Percentiles rank a stretch among this genome's conserved stretches.
These are phyloP conservation scores for Podospora comata DNA, from an alignment of 495 filamentous ascomycete genomes.

Conservation along the genomic window DNA sequence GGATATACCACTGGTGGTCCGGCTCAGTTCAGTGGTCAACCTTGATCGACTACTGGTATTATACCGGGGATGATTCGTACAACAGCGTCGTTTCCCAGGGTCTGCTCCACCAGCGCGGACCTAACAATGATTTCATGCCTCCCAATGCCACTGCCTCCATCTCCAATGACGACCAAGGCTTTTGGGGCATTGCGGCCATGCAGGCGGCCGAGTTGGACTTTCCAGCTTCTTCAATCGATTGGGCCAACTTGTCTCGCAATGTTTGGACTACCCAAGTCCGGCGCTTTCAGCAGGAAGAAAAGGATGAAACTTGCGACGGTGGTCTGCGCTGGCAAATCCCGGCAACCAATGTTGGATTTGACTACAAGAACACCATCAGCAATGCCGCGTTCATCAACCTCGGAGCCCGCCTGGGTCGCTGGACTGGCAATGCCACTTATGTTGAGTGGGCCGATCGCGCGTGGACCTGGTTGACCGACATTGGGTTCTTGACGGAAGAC, in stretches of 20 bases:
- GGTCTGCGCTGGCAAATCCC: conserved; percentile 80
- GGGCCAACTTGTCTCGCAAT: conserved; percentile 69
- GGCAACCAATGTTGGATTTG: conserved; percentile 67
- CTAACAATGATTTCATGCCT: conserved; percentile 58
- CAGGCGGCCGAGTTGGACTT: conserved; percentile 70
- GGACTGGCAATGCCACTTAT: conserved; percentile 77
- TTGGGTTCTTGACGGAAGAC: conserved; percentile 57
- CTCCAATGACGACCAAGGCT: conserved; percentile 81
- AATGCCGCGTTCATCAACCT: conserved; percentile 76
- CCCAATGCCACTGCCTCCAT: conserved; percentile 67
- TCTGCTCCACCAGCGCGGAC: conserved; percentile 61
- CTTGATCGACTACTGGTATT: conserved; percentile 68
- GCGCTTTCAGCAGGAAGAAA: conserved; percentile 36
- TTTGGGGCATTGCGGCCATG: conserved; percentile 75
- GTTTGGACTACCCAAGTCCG: conserved; percentile 68
- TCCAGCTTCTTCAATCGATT: conserved; percentile 63
- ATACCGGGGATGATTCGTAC: conserved; percentile 64
- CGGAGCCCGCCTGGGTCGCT: conserved; percentile 68
- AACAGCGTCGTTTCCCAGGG: conserved; percentile 56
- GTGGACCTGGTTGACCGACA: conserved; percentile 65
- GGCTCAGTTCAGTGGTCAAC: conserved; percentile 49
- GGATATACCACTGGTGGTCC: conserved; percentile 55
- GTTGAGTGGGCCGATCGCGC: conserved; percentile 66
- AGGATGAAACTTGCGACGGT: conserved; percentile 58
- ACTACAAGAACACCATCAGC: conserved; percentile 71